Evolutionary conservation across 176 grass and related monocot genomes (phyloP), one percentile per base, ranked within the genome.

Genomic region (Avena atlantica): DNA sequence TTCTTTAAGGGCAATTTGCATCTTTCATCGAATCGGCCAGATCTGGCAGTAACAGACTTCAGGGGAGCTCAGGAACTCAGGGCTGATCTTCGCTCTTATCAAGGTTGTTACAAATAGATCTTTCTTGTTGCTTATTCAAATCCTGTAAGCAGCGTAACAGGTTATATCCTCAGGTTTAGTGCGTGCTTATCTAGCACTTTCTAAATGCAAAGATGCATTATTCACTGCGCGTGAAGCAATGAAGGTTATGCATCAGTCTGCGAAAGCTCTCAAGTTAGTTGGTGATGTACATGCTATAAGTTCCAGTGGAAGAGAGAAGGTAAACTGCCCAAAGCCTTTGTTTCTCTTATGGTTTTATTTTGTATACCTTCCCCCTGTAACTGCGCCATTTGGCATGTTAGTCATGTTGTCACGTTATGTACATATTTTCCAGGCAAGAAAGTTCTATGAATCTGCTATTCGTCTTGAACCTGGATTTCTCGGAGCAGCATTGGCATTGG

Each of bases 211-310:
- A 78, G 96, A 98, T 56, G 96, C 96, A 83, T 78, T 98, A 74
- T 98, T 94, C 85, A 98, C 88, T 81, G 96, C 96, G 66, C 90
- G 93, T 0, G 93, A 98, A 85, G 96, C 96, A 83, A 98, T 98
- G 96, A 98, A 94, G 80, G 88, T 93, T 82, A 96, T 96, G 93
- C 92, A 95, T 81, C 96, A 98, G 92, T 98, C 96, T 65, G 96
- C 93, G 63, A 98, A 96, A 92, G 93, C 96, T 86, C 92, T 98
- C 3, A 98, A 98, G 88, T 86, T 98, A 86, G 96, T 98, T 88
- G 96, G 96, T 61, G 96, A 98, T 88, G 96, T 98, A 69, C 92
- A 98, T 90, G 90, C 92, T 80, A 92, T 89, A 83, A 98, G 84
- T 90, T 91, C 94, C 83, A 88, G 70, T 89, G 96, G 96, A 24